phyloP scores from a whole-genome alignment of 1,284 basidiomycete species.

The Trametes hirsuta region DNA sequence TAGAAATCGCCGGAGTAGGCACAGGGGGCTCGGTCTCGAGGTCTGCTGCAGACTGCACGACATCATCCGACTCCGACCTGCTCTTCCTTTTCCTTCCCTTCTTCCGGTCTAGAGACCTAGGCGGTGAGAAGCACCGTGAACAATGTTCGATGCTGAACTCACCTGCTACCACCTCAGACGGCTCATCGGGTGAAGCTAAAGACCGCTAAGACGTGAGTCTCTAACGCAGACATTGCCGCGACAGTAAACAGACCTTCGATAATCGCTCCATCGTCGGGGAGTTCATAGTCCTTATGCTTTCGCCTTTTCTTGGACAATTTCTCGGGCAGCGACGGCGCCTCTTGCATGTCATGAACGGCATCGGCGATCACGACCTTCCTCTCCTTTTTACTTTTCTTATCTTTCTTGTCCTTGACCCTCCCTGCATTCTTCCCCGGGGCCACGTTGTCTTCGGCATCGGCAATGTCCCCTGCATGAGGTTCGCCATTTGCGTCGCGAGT shows the following conservation, averaged over 20 bases:
- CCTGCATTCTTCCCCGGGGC: not conserved
- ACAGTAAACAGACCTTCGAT: too few species aligned
- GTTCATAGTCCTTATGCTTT: not conserved
- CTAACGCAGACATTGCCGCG: too few species aligned
- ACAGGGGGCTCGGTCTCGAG: too few species aligned
- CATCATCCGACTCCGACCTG: not conserved
- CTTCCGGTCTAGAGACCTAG: not conserved
- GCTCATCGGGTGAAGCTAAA: too few species aligned
- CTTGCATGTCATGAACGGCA: not conserved
- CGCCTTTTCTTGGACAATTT: constrained; percentile 11
- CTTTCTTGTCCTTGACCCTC: constrained; percentile 8
- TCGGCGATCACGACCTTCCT: not conserved
- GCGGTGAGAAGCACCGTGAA: not conserved
- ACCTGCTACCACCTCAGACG: too few species aligned
- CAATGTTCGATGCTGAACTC: too few species aligned
- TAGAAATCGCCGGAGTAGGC: too few species aligned
- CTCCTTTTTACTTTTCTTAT: not conserved
- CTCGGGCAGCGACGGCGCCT: not conserved
- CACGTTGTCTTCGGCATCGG: constrained; percentile 1
- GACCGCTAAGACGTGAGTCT: too few species aligned
- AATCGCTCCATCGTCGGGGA: not conserved
- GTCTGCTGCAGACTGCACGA: not conserved
- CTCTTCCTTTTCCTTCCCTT: not conserved
- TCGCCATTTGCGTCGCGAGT: not conserved
- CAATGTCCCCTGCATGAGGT: not conserved